These are phyloP conservation scores for Entonaema liquescens DNA, from an alignment of 495 filamentous ascomycete species.

Conservation along the genomic window DNA sequence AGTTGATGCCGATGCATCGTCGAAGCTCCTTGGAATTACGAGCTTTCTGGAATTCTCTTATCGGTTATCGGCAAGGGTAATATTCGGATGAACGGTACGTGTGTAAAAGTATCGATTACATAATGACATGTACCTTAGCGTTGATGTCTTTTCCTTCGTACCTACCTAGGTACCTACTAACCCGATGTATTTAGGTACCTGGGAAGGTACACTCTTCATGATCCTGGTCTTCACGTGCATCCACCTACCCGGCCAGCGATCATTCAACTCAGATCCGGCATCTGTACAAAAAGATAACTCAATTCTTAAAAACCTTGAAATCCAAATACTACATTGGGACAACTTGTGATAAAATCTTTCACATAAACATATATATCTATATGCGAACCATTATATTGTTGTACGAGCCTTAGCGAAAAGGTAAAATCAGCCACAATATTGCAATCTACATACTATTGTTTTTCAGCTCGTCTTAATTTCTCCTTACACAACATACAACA, in stretches of 20 bases:
- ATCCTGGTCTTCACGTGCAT: conserved; percentile 22
- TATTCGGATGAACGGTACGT: conserved; percentile 12
- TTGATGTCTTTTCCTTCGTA: neutral
- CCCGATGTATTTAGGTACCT: neutral
- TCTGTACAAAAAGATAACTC: conserved; percentile 9
- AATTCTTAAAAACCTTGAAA: neutral
- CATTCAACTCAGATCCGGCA: conserved; percentile 24
- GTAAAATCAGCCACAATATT: conserved; percentile 10
- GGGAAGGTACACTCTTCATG: neutral
- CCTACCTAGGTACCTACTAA: neutral
- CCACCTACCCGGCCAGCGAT: neutral
- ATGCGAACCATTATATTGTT: neutral
- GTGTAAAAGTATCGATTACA: neutral
- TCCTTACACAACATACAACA: neutral
- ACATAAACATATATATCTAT: neutral
- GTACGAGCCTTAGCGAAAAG: neutral
- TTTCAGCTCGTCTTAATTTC: conserved; percentile 1
- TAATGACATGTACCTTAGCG: neutral
- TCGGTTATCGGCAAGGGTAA: conserved; percentile 37
- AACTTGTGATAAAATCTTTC: neutral
- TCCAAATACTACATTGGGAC: neutral
- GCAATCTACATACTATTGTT: neutral
- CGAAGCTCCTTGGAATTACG: conserved; percentile 22
- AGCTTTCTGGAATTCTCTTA: conserved; percentile 32
- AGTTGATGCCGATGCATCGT: conserved; percentile 20